Evolutionary conservation across 2,329 filamentous ascomycete species (phyloP), one percentile per base, ranked within the genome.

Genomic region (Leptographium procerum): DNA sequence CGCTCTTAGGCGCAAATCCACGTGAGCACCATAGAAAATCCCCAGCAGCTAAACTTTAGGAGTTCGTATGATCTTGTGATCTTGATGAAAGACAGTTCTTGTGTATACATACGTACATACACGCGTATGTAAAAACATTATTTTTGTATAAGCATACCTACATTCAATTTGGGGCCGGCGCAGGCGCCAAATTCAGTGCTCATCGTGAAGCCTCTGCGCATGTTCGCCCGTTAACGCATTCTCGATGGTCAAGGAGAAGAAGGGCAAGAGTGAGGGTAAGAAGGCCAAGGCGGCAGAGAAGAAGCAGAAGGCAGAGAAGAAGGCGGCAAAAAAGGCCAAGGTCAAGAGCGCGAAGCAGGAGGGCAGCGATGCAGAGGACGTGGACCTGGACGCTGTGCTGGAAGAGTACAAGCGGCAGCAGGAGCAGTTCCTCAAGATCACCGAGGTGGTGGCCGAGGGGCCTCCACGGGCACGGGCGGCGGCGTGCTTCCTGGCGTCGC

Each of bases 371-470:
- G 89, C 81, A 53, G 92, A 97, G 70, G 91, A 96, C 66, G 85
- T 94, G 16, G 94, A 97, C 72, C 81, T 99, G 43, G 94, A 99
- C 69, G 86, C 87, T 52, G 91, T 99, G 51, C 84, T 99, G 31
- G 91, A 92, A 52, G 89, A 95, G 70, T 97, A 95, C 73, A 88
- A 88, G 65, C 89, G 88, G 69, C 87, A 91, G 72, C 94, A 99
- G 75, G 92, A 95, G 68, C 88, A 89, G 67, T 96, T 95, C 69
- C 82, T 94, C 66, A 96, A 96, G 73, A 84, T 99, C 66, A 96
- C 92, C 5, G 94, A 99, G 75, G 80, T 82, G 3, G 76, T 86
- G 28, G 82, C 80, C 50, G 81, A 84, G 28, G 81, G 76, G 3
- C 88, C 91, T 22, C 94, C 94, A 1, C 83, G 84, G 57, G 82